Evolutionary conservation across 2,329 filamentous ascomycete species (phyloP).

Genomic region (Diplodia scrobiculata): DNA sequence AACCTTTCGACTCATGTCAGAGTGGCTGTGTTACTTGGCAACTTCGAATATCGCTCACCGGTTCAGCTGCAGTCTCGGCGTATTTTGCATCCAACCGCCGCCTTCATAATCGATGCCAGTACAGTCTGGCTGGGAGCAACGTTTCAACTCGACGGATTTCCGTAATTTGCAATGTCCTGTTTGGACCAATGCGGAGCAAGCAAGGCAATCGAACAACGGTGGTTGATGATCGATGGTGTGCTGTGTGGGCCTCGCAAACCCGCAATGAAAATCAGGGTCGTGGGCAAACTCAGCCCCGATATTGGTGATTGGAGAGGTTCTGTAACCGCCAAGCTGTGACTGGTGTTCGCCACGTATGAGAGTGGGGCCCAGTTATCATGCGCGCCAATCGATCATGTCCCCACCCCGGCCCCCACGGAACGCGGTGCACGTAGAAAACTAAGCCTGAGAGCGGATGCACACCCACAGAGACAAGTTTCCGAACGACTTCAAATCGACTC

Average conservation of each 20-base stretch:
- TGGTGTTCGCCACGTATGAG: slow-evolving; percentile 8
- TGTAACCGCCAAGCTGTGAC: background rate
- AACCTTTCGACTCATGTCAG: background rate
- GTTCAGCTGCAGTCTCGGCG: background rate
- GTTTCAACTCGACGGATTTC: background rate
- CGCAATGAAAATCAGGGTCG: background rate
- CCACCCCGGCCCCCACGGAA: background rate
- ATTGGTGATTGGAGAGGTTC: background rate
- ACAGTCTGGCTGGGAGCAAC: background rate
- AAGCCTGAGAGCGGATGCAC: background rate
- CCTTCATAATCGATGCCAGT: background rate
- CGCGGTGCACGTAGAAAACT: background rate
- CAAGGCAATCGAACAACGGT: background rate
- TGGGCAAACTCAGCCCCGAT: background rate
- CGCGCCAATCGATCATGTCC: slow-evolving; percentile 2
- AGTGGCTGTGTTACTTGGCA: background rate
- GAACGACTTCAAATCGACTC: background rate
- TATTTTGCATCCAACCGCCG: background rate
- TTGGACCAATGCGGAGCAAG: background rate
- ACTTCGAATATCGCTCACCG: background rate
- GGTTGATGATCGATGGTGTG: background rate
- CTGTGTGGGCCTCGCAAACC: background rate
- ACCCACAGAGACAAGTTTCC: too few species aligned
- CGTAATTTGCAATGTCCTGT: background rate
- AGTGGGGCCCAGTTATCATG: slow-evolving; percentile 9